A percentile compares a stretch with the other conserved stretches of the same genome.
phyloP scores from a whole-genome alignment of 129 eudicot genomes.

The Centaurea solstitialis region DNA sequence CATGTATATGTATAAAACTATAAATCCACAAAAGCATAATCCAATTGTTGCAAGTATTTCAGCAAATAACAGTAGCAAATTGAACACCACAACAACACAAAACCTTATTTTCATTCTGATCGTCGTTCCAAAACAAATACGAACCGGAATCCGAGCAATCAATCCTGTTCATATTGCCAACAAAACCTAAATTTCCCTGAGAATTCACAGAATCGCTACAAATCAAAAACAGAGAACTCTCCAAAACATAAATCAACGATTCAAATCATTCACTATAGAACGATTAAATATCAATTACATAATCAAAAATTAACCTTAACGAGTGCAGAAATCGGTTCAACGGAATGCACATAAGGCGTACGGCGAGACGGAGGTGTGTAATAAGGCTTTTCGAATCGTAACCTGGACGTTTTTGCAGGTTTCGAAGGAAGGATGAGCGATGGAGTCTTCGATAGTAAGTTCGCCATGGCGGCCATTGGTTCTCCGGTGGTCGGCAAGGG shows the following conservation, averaged over 20 bases:
- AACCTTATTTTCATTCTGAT: conserved; percentile 20
- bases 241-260: not conserved
- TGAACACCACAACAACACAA: not conserved
- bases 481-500: not conserved
- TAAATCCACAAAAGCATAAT: not conserved
- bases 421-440: not conserved
- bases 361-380: not conserved
- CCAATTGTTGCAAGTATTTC: not conserved
- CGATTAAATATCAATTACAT: not conserved
- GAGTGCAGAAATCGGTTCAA: not conserved
- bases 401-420: not conserved
- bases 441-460: conserved; percentile 1
- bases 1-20: not conserved
- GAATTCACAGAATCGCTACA: not conserved
- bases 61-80: not conserved
- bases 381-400: conserved; percentile 6
- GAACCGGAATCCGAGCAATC: not conserved
- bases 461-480: conserved; percentile 14
- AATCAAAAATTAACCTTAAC: conserved; percentile 23
- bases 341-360: conserved; percentile 6
- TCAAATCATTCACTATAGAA: not conserved
- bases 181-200: conserved; percentile 14
- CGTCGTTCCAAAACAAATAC: not conserved
- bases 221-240: not conserved
- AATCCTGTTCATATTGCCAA: not conserved